Percentiles rank a stretch among this genome's conserved stretches.
phyloP scores from a whole-genome alignment of 2,329 filamentous ascomycete genomes.

The Aspergillus jensenii region DNA sequence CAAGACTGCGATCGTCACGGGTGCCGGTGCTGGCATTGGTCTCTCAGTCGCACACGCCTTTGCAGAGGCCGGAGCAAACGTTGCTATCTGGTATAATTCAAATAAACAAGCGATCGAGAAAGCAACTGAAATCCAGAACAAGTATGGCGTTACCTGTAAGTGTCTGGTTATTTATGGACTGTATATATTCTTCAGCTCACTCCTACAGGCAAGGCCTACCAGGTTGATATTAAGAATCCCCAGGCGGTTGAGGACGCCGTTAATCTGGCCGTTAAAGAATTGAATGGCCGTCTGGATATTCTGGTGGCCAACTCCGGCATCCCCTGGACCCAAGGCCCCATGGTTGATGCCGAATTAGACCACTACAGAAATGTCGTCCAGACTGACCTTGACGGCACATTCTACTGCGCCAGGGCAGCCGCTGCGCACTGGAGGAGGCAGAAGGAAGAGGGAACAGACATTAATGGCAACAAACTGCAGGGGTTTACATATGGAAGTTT shows the following conservation, averaged over 20 bases:
- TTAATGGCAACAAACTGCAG: slow-evolving; percentile 61
- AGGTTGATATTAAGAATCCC: slow-evolving; percentile 47
- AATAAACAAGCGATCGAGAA: no score
- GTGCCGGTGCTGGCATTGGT: no score
- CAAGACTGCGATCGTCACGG: no score
- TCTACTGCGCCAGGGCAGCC: slow-evolving; percentile 66
- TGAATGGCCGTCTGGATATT: slow-evolving; percentile 72
- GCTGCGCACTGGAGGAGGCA: slow-evolving; percentile 70
- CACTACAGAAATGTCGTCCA: slow-evolving; percentile 67
- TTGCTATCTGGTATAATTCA: no score
- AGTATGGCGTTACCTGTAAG: no score
- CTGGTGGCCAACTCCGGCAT: slow-evolving; percentile 80
- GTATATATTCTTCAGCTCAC: no score
- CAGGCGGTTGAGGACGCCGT: slow-evolving; percentile 44
- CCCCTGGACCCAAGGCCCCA: slow-evolving; percentile 67
- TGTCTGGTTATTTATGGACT: no score
- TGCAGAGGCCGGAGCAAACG: no score
- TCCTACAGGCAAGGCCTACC: slow-evolving; percentile 49
- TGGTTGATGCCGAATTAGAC: slow-evolving; percentile 64
- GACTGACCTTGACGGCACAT: slow-evolving; percentile 57
- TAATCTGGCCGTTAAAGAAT: slow-evolving; percentile 54
- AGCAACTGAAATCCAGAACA: no score
- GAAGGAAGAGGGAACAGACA: slow-evolving; percentile 64
- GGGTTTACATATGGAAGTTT: slow-evolving; percentile 67
- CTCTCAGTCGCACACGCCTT: no score